phyloP scores from a whole-genome alignment of 1,139 yeast species.

The Nadsonia starkeyi-henricii region DNA sequence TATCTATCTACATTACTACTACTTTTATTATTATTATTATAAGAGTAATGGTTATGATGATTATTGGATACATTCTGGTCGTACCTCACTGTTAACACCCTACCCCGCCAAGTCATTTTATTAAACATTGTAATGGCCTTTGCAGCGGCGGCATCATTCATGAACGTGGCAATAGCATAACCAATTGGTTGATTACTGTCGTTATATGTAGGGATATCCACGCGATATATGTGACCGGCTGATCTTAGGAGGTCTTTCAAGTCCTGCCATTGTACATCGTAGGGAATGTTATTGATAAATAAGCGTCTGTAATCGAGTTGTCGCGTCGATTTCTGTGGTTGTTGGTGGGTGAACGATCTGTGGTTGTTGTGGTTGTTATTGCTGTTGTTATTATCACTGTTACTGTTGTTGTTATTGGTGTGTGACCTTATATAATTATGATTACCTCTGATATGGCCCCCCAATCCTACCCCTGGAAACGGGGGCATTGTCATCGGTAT shows the following conservation, averaged over 20 bases:
- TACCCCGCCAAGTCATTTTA: background rate
- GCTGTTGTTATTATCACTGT: too few relatives aligned
- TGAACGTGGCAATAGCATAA: background rate
- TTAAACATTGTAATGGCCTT: background rate
- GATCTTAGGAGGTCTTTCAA: constrained; percentile 71
- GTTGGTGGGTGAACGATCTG: too few relatives aligned
- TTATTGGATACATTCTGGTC: constrained; percentile 8
- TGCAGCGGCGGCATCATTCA: background rate
- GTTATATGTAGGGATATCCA: constrained; percentile 57
- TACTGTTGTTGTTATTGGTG: too few relatives aligned
- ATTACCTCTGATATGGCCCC: too few relatives aligned
- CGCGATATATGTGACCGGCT: constrained; percentile 64
- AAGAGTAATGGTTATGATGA: background rate
- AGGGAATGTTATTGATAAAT: constrained; percentile 75
- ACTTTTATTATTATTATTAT: constrained; percentile 1
- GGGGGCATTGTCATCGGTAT: too few relatives aligned
- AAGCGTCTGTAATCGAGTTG: constrained; percentile 19
- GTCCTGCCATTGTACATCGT: constrained; percentile 67
- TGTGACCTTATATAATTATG: too few relatives aligned
- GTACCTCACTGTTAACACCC: constrained; percentile 9
- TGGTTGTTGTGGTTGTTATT: too few relatives aligned
- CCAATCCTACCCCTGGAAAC: too few relatives aligned
- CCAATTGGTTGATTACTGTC: constrained; percentile 30
- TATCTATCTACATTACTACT: background rate
- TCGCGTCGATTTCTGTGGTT: too few relatives aligned